Evolutionary conservation across 129 eudicot species (phyloP).

Genomic region (carrot (Daucus carota)): DH1_v3.0 NC_030382.2:35187001-35187500

Average conservation of each 20-base stretch:
- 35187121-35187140: too few species aligned
- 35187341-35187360: constrained; percentile 54
- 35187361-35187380: constrained; percentile 48
- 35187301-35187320: constrained; percentile 40
- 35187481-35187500: constrained; percentile 73
- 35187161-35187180: not conserved
- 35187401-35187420: constrained; percentile 41
- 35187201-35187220: constrained; percentile 63
- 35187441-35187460: constrained; percentile 54
- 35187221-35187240: constrained; percentile 74
- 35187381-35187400: constrained; percentile 56
- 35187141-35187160: too few species aligned
- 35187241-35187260: constrained; percentile 48
- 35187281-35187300: constrained; percentile 55
- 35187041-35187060: not conserved
- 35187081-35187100: too few species aligned
- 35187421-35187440: constrained; percentile 58
- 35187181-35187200: constrained; percentile 60
- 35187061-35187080: not conserved
- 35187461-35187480: constrained; percentile 70
- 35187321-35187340: constrained; percentile 24
- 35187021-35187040: not conserved
- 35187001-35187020: constrained; percentile 30
- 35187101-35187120: not conserved
- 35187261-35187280: constrained; percentile 43